Percentiles rank a stretch among this genome's conserved stretches.
phyloP scores from a whole-genome alignment of 2,329 filamentous ascomycete genomes.

The Pestalotiopsis sp. region DNA sequence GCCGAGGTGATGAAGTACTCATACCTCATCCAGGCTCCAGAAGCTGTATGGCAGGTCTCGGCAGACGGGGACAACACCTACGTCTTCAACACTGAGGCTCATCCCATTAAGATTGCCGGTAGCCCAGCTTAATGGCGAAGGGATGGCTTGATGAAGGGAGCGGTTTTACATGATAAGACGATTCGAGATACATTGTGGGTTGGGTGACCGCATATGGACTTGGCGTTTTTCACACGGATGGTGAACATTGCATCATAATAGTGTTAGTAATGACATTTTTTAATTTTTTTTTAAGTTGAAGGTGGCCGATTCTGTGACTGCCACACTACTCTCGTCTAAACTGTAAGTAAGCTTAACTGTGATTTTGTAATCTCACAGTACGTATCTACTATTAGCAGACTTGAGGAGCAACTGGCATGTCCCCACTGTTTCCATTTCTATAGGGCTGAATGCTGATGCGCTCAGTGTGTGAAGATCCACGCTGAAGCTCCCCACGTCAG shows the following conservation, averaged over 20 bases:
- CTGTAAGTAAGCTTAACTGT: not conserved
- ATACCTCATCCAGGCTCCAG: conserved; percentile 68
- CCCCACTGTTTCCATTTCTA: not conserved
- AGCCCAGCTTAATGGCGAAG: conserved; percentile 21
- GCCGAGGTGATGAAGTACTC: conserved; percentile 86
- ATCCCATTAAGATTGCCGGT: conserved; percentile 29
- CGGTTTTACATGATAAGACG: not conserved
- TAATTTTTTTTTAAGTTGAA: not conserved
- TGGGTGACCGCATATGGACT: not conserved
- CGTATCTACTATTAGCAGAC: not conserved
- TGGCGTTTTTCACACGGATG: not conserved
- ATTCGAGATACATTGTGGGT: not conserved
- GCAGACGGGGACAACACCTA: conserved; percentile 46
- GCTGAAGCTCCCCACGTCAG: not conserved
- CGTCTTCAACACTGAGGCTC: conserved; percentile 51
- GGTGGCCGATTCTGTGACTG: not conserved
- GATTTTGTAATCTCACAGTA: not conserved
- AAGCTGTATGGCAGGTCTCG: conserved; percentile 54
- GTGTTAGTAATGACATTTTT: not conserved
- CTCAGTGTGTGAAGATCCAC: not conserved
- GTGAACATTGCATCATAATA: not conserved
- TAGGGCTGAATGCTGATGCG: not conserved
- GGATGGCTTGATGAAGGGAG: not conserved
- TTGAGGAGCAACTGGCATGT: not conserved
- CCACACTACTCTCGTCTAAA: not conserved